Conservation (phyloP, 1,284 basidiomycete species). For the Macrocybe sp. region DNA sequence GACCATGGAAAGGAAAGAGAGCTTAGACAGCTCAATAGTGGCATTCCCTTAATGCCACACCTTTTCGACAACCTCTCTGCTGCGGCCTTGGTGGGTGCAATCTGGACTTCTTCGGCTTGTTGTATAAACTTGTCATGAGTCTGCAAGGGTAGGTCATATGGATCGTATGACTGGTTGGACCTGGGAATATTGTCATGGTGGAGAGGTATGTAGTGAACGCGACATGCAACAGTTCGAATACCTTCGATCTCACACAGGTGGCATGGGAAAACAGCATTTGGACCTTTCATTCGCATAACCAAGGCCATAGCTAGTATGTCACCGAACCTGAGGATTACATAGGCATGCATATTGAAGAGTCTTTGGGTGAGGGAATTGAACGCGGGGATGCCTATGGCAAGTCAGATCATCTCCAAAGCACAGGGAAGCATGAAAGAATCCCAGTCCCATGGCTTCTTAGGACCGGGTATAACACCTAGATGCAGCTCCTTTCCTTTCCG, state of each 20-base stretch:
- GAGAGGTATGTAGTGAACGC: slow-evolving; percentile 30
- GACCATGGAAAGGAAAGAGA: slow-evolving; percentile 31
- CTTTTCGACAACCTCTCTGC: slow-evolving; percentile 9
- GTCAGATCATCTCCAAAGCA: slow-evolving; percentile 26
- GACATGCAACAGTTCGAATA: slow-evolving; percentile 17
- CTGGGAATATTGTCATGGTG: slow-evolving; percentile 6
- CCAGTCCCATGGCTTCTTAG: slow-evolving; percentile 29
- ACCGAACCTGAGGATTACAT: slow-evolving; percentile 11
- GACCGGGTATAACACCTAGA: slow-evolving; percentile 35
- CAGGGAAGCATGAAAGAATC: slow-evolving; percentile 33
- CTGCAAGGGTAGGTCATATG: slow-evolving; percentile 28
- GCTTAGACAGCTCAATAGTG: slow-evolving; percentile 23
- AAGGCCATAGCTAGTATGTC: slow-evolving; percentile 16
- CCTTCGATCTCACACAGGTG: slow-evolving; percentile 23
- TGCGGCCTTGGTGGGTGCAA: slow-evolving; percentile 15
- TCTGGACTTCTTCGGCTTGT: slow-evolving; percentile 24
- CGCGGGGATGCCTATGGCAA: slow-evolving; percentile 26
- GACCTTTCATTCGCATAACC: slow-evolving; percentile 16
- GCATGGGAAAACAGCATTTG: slow-evolving; percentile 13
- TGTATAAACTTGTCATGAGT: slow-evolving; percentile 23
- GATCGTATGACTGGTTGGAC: slow-evolving; percentile 19
- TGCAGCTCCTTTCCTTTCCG: slow-evolving; percentile 23
- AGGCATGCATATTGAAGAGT: slow-evolving; percentile 20
- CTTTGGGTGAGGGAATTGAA: slow-evolving; percentile 19
- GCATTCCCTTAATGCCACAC: slow-evolving; percentile 34